Conservation (phyloP, 495 filamentous ascomycete genomes). For the Pyrenopolyporus hunteri region DNA sequence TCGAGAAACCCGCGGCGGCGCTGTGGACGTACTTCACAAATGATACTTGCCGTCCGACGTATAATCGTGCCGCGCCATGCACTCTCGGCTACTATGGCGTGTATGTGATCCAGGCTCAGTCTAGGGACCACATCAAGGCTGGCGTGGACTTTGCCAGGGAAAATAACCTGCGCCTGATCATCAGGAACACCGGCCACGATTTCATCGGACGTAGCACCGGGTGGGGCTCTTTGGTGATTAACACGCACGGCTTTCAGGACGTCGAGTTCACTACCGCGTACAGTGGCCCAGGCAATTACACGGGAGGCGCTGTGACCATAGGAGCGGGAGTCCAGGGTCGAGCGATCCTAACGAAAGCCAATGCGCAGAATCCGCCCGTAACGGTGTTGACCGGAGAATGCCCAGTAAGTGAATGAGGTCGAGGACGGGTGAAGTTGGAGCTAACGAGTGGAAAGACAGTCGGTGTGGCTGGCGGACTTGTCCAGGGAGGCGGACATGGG, state of each 20-base stretch:
- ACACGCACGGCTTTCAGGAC: slow-evolving; percentile 67
- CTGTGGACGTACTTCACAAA: slow-evolving; percentile 57
- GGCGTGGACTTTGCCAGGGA: slow-evolving; percentile 60
- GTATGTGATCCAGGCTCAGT: slow-evolving; percentile 60
- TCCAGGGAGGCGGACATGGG: slow-evolving; percentile 65
- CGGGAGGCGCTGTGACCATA: slow-evolving; percentile 53
- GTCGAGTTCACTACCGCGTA: slow-evolving; percentile 50
- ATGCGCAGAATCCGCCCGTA: slow-evolving; percentile 51
- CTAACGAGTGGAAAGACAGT: slow-evolving; percentile 51
- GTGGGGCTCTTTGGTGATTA: slow-evolving; percentile 64
- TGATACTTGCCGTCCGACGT: slow-evolving; percentile 58
- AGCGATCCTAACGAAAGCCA: slow-evolving; percentile 51
- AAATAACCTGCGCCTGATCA: slow-evolving; percentile 64
- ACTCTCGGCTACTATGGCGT: slow-evolving; percentile 62
- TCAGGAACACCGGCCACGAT: slow-evolving; percentile 72
- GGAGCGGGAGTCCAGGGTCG: slow-evolving; percentile 57
- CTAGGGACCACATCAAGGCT: slow-evolving; percentile 50
- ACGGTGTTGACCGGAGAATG: slow-evolving; percentile 57
- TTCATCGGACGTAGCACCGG: slow-evolving; percentile 64
- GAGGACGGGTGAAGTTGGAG: slow-evolving; percentile 46
- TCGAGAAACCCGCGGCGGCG: slow-evolving; percentile 48
- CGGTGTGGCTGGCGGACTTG: slow-evolving; percentile 58
- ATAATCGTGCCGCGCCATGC: slow-evolving; percentile 57
- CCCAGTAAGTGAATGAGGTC: slow-evolving; percentile 43
- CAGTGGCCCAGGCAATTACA: slow-evolving; percentile 45